A percentile compares a stretch with the other conserved stretches of the same genome.
phyloP scores from a whole-genome alignment of 2,329 filamentous ascomycete genomes.

The Cordyceps cateniannulata region DNA sequence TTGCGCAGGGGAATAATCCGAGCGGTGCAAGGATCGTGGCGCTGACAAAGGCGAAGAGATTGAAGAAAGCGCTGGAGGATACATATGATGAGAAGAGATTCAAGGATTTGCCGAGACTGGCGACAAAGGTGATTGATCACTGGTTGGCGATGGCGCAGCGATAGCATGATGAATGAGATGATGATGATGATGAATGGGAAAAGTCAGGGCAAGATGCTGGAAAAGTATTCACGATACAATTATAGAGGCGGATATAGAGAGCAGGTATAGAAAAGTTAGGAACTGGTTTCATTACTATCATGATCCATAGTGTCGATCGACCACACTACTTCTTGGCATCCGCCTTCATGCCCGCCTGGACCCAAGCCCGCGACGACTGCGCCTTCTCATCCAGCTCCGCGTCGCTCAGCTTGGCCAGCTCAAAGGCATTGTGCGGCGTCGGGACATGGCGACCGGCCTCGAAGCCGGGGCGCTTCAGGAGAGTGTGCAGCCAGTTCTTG shows the following conservation, averaged over 20 bases:
- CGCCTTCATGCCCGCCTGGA: constrained; percentile 62
- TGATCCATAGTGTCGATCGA: too few species aligned
- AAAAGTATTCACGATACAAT: neutral
- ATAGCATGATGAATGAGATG: neutral
- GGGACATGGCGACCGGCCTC: constrained; percentile 74
- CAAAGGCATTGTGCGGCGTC: constrained; percentile 54
- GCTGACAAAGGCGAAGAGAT: constrained; percentile 19
- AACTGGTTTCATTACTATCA: neutral
- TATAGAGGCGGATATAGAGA: neutral
- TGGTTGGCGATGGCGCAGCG: constrained; percentile 20
- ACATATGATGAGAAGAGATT: constrained; percentile 24
- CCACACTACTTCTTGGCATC: constrained; percentile 52
- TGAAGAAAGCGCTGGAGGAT: constrained; percentile 19
- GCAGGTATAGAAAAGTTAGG: neutral
- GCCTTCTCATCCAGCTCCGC: constrained; percentile 53
- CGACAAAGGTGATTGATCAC: constrained; percentile 20
- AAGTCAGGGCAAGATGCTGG: neutral
- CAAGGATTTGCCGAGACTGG: constrained; percentile 19
- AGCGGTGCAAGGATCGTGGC: constrained; percentile 15
- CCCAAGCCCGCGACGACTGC: constrained; percentile 50
- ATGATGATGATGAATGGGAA: neutral
- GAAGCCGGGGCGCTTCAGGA: constrained; percentile 63
- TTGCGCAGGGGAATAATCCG: constrained; percentile 14
- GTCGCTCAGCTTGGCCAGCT: constrained; percentile 30
- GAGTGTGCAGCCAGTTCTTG: constrained; percentile 68